Percentiles rank a stretch among this genome's conserved stretches.
Conservation (phyloP, 1,284 basidiomycete genomes). For the Apiotrichum brassicae region DNA sequence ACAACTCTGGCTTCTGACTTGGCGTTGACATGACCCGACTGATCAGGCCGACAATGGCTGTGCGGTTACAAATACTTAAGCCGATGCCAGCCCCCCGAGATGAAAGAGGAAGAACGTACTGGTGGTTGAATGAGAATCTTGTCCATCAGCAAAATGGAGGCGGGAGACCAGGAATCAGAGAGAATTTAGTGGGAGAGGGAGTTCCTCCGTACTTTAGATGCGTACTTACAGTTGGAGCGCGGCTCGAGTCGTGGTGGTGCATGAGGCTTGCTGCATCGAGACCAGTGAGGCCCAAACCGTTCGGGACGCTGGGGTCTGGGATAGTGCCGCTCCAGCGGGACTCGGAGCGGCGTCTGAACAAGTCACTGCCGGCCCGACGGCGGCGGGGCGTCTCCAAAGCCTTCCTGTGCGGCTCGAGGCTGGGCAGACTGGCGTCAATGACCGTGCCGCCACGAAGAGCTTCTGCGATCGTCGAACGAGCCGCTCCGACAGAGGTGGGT, state of each 20-base stretch:
- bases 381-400: not conserved
- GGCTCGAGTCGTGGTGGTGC: not conserved
- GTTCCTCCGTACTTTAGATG: too few relatives aligned
- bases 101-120: not conserved
- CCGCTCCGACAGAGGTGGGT: not conserved
- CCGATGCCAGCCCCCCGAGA: not conserved
- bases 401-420: not conserved
- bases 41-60: not conserved
- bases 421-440: not conserved
- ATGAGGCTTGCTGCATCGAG: not conserved
- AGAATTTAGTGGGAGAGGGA: not conserved
- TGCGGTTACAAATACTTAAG: not conserved
- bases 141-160: not conserved
- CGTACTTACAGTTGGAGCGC: not conserved
- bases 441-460: not conserved
- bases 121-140: slow-evolving; percentile 19
- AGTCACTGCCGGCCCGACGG: not conserved
- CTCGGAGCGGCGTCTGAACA: not conserved
- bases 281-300: not conserved
- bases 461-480: not conserved
- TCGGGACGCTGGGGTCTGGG: not conserved
- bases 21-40: too few relatives aligned
- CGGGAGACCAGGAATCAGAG: not conserved
- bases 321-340: not conserved
- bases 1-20: not conserved